phyloP scores from a whole-genome alignment of 805 yeast species.

The Pichia manshurica region DNA sequence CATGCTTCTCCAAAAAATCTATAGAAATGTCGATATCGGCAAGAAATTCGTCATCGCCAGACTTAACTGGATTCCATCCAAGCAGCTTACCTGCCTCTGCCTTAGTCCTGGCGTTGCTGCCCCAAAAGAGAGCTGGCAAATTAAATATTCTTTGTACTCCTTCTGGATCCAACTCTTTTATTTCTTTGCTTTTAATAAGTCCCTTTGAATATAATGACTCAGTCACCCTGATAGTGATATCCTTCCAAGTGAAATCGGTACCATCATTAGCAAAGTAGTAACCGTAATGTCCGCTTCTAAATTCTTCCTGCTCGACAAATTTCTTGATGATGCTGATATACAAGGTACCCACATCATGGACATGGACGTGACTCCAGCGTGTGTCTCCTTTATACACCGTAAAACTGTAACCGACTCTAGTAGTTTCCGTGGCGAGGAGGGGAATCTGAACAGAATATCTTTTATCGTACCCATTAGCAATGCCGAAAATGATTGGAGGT shows the following conservation, averaged over 20 bases:
- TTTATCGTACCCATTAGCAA: constrained; percentile 1
- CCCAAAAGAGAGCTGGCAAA: constrained; percentile 3
- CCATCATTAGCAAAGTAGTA: constrained; percentile 3
- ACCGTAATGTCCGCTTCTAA: constrained; percentile 1
- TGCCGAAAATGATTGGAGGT: constrained; percentile 3
- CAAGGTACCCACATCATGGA: constrained; percentile 2
- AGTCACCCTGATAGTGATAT: background rate
- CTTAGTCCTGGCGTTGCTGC: constrained; percentile 1
- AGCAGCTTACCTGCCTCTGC: background rate
- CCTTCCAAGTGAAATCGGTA: constrained; percentile 1
- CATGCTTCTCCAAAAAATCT: background rate
- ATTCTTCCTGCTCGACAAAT: background rate
- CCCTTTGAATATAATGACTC: background rate
- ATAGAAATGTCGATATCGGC: background rate
- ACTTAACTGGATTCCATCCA: background rate
- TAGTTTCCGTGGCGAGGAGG: background rate
- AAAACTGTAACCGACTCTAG: background rate
- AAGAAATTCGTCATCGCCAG: background rate
- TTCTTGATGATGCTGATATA: background rate
- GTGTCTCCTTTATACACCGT: constrained; percentile 6
- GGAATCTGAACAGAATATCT: constrained; percentile 3
- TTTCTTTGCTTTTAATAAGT: background rate
- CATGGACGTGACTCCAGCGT: constrained; percentile 4
- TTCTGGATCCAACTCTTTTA: background rate
- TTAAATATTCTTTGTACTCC: background rate